phyloP scores from a whole-genome alignment of 2,329 filamentous ascomycete species.

The Talaromyces sp. region DNA sequence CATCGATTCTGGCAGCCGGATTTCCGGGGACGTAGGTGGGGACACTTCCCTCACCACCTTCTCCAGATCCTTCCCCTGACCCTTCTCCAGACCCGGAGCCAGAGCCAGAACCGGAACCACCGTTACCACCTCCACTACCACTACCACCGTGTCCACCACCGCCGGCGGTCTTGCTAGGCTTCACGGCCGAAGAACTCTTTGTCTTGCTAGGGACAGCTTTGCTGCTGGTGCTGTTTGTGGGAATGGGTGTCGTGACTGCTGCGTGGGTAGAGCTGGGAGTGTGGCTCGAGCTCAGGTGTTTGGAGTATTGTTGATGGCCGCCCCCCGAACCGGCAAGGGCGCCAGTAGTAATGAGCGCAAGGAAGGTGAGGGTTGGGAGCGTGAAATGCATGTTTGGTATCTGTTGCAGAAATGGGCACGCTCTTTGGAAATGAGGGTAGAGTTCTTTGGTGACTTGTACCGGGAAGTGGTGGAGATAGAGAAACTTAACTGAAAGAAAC shows the following conservation, averaged over 20 bases:
- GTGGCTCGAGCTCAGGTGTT: neutral
- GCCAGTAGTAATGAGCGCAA: slow-evolving; percentile 24
- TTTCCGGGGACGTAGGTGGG: slow-evolving; percentile 13
- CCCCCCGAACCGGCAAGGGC: slow-evolving; percentile 18
- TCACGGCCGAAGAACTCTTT: slow-evolving; percentile 1
- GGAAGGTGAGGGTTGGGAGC: slow-evolving; percentile 18
- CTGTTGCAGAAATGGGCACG: neutral
- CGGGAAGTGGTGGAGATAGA: neutral
- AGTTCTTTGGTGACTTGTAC: neutral
- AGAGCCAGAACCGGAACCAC: slow-evolving; percentile 19
- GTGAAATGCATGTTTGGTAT: slow-evolving; percentile 30
- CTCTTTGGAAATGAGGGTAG: neutral
- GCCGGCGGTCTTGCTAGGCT: slow-evolving; percentile 9
- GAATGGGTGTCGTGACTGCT: slow-evolving; percentile 11
- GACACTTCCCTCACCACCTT: slow-evolving; percentile 12
- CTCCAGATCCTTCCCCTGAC: slow-evolving; percentile 15
- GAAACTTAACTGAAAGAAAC: neutral
- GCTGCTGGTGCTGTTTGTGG: slow-evolving; percentile 2
- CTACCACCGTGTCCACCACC: too few species aligned
- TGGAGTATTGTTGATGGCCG: slow-evolving; percentile 21
- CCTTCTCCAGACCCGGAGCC: slow-evolving; percentile 18
- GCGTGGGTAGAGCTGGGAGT: neutral
- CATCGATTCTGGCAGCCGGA: slow-evolving; percentile 11
- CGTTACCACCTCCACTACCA: too few species aligned
- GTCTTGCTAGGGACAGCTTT: neutral